Evolutionary conservation across 495 filamentous ascomycete species (phyloP).

Genomic region (Glarea lozoyensis): DNA sequence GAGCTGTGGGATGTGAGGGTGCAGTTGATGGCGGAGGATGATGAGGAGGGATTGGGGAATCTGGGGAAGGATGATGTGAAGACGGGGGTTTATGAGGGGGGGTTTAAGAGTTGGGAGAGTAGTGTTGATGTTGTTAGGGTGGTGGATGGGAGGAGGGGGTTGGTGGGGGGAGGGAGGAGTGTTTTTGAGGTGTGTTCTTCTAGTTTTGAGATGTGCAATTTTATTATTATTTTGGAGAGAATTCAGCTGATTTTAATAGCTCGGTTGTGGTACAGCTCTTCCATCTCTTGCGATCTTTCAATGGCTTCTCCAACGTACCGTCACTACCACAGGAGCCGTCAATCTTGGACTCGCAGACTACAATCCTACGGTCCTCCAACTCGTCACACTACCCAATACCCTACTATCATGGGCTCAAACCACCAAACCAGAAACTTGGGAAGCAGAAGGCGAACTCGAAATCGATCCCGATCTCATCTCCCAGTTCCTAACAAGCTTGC

Average conservation of each 20-base stretch:
- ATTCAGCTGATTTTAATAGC: conserved; percentile 37
- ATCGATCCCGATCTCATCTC: conserved; percentile 54
- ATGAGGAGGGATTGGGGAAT: conserved; percentile 34
- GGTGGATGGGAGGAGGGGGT: conserved; percentile 26
- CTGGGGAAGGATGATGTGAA: conserved; percentile 78
- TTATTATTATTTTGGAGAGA: conserved; percentile 2
- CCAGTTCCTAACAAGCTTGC: conserved; percentile 53
- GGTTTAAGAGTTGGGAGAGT: conserved; percentile 99
- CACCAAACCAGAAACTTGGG: conserved; percentile 16
- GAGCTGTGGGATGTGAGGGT: conserved; percentile 91
- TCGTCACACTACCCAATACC: conserved; percentile 85
- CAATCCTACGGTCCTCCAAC: conserved; percentile 73
- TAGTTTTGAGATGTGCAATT: background rate
- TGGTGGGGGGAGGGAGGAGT: conserved; percentile 26
- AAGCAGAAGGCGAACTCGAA: conserved; percentile 61
- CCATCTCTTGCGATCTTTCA: conserved; percentile 74
- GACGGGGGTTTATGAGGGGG: conserved; percentile 89
- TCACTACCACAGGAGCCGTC: conserved; percentile 22
- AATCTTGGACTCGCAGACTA: conserved; percentile 80
- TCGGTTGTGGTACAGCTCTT: conserved; percentile 85
- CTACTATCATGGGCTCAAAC: conserved; percentile 66
- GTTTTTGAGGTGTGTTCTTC: conserved; percentile 63
- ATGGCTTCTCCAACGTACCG: conserved; percentile 26
- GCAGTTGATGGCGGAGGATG: conserved; percentile 87
- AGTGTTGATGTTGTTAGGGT: conserved; percentile 76